A percentile compares a stretch with the other conserved stretches of the same genome.
These are phyloP conservation scores for Calycina marina DNA, from an alignment of 2,329 filamentous ascomycete genomes.

Conservation along the genomic window DNA sequence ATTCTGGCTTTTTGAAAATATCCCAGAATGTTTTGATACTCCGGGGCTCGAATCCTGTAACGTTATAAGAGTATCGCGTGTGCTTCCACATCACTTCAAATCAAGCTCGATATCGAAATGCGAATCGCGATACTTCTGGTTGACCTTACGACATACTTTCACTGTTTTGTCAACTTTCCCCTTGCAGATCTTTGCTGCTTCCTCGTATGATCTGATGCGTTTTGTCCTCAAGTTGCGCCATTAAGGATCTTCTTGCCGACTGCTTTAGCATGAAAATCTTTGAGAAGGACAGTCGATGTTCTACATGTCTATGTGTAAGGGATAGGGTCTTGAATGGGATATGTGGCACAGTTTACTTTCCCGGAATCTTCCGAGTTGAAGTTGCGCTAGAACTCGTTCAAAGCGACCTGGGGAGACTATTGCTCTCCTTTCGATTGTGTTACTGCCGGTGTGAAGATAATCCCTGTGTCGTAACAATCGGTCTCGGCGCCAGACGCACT, in stretches of 20 bases:
- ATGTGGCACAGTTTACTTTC: slow-evolving; percentile 33
- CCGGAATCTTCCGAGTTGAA: slow-evolving; percentile 57
- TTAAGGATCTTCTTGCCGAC: slow-evolving; percentile 40
- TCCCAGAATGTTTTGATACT: slow-evolving; percentile 28
- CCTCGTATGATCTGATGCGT: slow-evolving; percentile 54
- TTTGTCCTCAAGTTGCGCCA: slow-evolving; percentile 37
- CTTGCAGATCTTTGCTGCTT: slow-evolving; percentile 54
- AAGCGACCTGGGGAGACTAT: slow-evolving; percentile 48
- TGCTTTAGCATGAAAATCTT: slow-evolving; percentile 45
- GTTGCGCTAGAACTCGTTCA: slow-evolving; percentile 60
- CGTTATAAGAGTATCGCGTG: slow-evolving; percentile 34
- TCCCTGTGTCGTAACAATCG: too few species aligned
- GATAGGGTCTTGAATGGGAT: not conserved
- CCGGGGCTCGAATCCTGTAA: slow-evolving; percentile 16
- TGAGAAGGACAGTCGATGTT: slow-evolving; percentile 56
- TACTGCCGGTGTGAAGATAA: slow-evolving; percentile 1
- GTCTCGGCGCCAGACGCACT: too few species aligned
- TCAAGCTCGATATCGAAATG: slow-evolving; percentile 76
- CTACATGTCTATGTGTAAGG: slow-evolving; percentile 2
- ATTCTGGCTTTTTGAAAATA: slow-evolving; percentile 59
- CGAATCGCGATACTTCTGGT: slow-evolving; percentile 76
- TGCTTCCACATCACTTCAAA: slow-evolving; percentile 46
- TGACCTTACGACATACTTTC: slow-evolving; percentile 55
- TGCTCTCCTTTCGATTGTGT: slow-evolving; percentile 27
- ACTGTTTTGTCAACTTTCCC: slow-evolving; percentile 48